Conservation (phyloP, 2,329 filamentous ascomycete species). For the Nemania diffusa region DNA sequence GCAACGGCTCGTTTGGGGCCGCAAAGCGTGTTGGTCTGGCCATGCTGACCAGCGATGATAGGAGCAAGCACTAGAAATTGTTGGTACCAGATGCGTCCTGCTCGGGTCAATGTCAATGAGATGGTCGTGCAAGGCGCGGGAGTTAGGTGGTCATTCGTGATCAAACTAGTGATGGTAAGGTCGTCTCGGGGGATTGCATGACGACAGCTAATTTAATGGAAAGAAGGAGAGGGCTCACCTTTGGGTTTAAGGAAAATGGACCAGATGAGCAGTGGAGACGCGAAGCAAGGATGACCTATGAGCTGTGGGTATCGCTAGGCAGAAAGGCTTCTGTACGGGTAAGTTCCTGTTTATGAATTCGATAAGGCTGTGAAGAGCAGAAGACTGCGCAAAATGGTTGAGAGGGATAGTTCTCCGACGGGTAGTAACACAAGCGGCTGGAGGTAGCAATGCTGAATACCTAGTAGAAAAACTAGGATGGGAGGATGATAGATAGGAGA, state of each 20-base stretch:
- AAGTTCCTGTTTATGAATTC: constrained; percentile 18
- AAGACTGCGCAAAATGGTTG: constrained; percentile 13
- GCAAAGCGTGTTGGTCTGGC: constrained; percentile 62
- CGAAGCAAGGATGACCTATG: constrained; percentile 48
- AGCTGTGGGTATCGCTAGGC: constrained; percentile 39
- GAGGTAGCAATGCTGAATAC: constrained; percentile 19
- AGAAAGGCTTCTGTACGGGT: constrained; percentile 19
- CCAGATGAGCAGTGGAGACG: constrained; percentile 50
- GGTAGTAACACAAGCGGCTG: constrained; percentile 24
- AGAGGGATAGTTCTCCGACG: neutral
- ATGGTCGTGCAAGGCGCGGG: constrained; percentile 14
- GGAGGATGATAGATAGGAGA: constrained; percentile 29
- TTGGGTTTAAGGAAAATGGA: constrained; percentile 36
- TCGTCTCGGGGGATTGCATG: constrained; percentile 35
- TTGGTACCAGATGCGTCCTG: neutral
- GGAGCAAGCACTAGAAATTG: constrained; percentile 9
- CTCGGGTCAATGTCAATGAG: constrained; percentile 17
- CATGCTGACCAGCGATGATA: constrained; percentile 57
- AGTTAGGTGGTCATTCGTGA: constrained; percentile 20
- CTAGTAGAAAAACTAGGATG: constrained; percentile 30
- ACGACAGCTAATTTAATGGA: constrained; percentile 36
- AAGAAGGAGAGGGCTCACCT: constrained; percentile 43
- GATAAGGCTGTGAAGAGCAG: constrained; percentile 10
- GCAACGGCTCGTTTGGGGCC: constrained; percentile 59
- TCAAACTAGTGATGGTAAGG: constrained; percentile 10